Percentiles rank a stretch among this genome's conserved stretches.
Evolutionary conservation across 2,329 filamentous ascomycete species (phyloP).

Genomic region (Cladophialophora carrionii): DNA sequence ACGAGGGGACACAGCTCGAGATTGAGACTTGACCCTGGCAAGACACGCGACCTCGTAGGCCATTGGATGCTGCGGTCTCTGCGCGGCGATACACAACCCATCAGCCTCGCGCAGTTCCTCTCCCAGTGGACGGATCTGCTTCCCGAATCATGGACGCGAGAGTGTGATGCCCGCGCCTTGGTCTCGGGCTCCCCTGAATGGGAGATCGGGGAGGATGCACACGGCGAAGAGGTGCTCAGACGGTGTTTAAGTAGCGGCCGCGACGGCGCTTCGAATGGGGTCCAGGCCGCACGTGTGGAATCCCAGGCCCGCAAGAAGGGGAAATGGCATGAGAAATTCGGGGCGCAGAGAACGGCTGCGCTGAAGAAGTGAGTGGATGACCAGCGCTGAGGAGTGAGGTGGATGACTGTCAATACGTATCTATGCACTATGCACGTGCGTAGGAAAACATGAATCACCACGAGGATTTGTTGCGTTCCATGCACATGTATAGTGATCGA

Average conservation of each 20-base stretch:
- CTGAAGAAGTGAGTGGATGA: conserved; percentile 3
- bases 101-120: conserved; percentile 13
- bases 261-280: not conserved
- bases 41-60: conserved; percentile 13
- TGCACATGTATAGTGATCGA: no score
- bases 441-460: no score
- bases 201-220: conserved; percentile 6
- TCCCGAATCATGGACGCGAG: conserved; percentile 31
- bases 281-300: not conserved
- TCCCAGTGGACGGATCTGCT: conserved; percentile 28
- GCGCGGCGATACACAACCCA: not conserved
- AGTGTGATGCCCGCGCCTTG: conserved; percentile 26
- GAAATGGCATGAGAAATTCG: conserved; percentile 41
- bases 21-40: conserved; percentile 6
- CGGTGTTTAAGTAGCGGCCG: not conserved
- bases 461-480: no score
- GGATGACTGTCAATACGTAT: no score
- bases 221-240: conserved; percentile 11
- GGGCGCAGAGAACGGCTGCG: conserved; percentile 31
- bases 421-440: no score
- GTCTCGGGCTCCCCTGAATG: conserved; percentile 8
- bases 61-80: conserved; percentile 20
- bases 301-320: conserved; percentile 32
- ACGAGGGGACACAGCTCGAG: not conserved
- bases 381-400: not conserved